These are phyloP conservation scores for Dryadomyces quercus-mongolicae DNA, from an alignment of 2,329 filamentous ascomycete species.

Conservation along the genomic window DNA sequence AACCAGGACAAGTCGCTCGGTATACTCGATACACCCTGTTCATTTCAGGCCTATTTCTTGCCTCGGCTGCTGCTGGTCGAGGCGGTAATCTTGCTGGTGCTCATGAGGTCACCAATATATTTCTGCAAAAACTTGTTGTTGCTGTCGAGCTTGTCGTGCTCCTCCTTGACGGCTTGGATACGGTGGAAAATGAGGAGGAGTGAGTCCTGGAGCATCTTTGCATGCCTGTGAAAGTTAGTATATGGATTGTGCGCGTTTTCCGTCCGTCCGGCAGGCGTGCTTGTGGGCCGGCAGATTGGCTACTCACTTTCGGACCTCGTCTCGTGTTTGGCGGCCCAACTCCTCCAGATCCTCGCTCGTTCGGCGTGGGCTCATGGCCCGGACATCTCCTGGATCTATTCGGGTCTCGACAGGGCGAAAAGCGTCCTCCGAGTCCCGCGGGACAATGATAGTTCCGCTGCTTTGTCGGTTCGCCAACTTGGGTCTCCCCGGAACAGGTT, in stretches of 20 bases:
- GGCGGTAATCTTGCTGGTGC: conserved; percentile 62
- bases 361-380: conserved; percentile 86
- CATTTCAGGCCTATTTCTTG: conserved; percentile 33
- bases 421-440: conserved; percentile 54
- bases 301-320: conserved; percentile 45
- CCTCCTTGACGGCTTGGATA: conserved; percentile 85
- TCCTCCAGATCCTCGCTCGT: conserved; percentile 86
- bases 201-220: conserved; percentile 77
- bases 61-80: conserved; percentile 29
- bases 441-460: conserved; percentile 73
- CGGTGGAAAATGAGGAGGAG: conserved; percentile 82
- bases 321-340: conserved; percentile 70
- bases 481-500: conserved; percentile 47
- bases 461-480: conserved; percentile 62
- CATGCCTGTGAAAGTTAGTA: conserved; percentile 50
- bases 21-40: no score
- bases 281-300: no score
- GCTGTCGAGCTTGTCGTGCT: conserved; percentile 92
- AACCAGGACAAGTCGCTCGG: no score
- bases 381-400: conserved; percentile 76
- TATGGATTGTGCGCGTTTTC: neutral
- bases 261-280: neutral
- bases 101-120: conserved; percentile 94
- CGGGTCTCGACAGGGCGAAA: conserved; percentile 62
- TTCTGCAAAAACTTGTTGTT: conserved; percentile 97